These are phyloP conservation scores for Larix sibirica DNA, from an alignment of 83 land plant species.

Conservation along the genomic window DNA sequence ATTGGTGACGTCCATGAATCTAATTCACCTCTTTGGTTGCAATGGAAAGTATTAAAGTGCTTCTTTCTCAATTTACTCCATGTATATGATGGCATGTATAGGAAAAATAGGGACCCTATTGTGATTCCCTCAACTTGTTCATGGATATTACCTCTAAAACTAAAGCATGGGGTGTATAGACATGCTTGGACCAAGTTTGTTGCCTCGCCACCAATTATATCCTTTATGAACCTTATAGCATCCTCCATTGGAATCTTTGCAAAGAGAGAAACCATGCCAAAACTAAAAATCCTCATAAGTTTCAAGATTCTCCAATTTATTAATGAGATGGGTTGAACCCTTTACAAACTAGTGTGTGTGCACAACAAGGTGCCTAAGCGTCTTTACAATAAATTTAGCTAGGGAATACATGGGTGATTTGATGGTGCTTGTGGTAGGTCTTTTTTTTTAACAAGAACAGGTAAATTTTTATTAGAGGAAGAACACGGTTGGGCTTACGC, in stretches of 20 bases:
- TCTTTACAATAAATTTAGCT: not conserved
- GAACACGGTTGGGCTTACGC: no score
- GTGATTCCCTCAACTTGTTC: not conserved
- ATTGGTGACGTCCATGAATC: not conserved
- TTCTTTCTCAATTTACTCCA: not conserved
- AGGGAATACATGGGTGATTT: not conserved
- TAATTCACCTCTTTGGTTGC: not conserved
- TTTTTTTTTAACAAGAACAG: no score
- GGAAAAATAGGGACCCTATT: not conserved
- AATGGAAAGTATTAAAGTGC: not conserved
- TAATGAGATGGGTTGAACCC: not conserved
- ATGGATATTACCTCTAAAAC: not conserved
- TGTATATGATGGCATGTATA: not conserved
- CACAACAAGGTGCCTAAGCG: not conserved
- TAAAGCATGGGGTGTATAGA: not conserved
- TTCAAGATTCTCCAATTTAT: not conserved
- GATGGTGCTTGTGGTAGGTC: not conserved
- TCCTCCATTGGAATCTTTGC: not conserved
- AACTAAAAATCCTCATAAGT: not conserved
- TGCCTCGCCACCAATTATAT: not conserved
- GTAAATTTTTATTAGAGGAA: no score
- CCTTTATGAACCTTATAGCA: not conserved
- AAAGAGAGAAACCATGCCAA: not conserved
- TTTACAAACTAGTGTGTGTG: not conserved
- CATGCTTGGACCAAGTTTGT: not conserved